These are phyloP conservation scores for Aspergillus awamori DNA, from an alignment of 2,329 filamentous ascomycete genomes.

Conservation along the genomic window DNA sequence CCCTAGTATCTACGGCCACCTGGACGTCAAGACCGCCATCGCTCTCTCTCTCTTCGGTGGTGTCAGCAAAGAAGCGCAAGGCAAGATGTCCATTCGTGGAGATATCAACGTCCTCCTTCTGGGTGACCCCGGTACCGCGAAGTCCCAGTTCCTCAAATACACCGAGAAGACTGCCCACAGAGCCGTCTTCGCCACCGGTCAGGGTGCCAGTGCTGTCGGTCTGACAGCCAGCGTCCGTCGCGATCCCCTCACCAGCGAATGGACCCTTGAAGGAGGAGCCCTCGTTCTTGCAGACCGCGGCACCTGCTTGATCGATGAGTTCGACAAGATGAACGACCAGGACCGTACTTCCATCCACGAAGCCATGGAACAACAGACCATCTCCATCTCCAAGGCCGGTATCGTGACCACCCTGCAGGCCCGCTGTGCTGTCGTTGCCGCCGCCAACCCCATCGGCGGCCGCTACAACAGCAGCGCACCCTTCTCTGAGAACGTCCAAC, in stretches of 20 bases:
- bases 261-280: slow-evolving; percentile 95
- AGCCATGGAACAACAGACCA: slow-evolving; percentile 99
- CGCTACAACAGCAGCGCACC: slow-evolving; percentile 96
- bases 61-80: slow-evolving; percentile 86
- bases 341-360: slow-evolving; percentile 98
- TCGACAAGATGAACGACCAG: slow-evolving; percentile 99
- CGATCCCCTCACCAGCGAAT: slow-evolving; percentile 93
- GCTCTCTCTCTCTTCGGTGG: slow-evolving; percentile 93
- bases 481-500: slow-evolving; percentile 92
- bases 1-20: slow-evolving; percentile 95
- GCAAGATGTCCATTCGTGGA: slow-evolving; percentile 86
- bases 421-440: slow-evolving; percentile 92
- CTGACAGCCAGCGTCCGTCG: slow-evolving; percentile 94
- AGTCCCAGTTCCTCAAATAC: slow-evolving; percentile 96
- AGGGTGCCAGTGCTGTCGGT: slow-evolving; percentile 96
- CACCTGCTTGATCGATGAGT: slow-evolving; percentile 96
- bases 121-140: slow-evolving; percentile 95
- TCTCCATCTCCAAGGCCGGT: slow-evolving; percentile 97
- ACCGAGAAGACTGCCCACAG: slow-evolving; percentile 96
- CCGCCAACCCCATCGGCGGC: slow-evolving; percentile 93
- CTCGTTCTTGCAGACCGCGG: slow-evolving; percentile 93
- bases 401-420: slow-evolving; percentile 97
- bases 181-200: slow-evolving; percentile 95
- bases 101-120: slow-evolving; percentile 98
- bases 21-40: slow-evolving; percentile 95